Conservation (phyloP, 495 filamentous ascomycete genomes). For the Aspergillus haitiensis region DNA sequence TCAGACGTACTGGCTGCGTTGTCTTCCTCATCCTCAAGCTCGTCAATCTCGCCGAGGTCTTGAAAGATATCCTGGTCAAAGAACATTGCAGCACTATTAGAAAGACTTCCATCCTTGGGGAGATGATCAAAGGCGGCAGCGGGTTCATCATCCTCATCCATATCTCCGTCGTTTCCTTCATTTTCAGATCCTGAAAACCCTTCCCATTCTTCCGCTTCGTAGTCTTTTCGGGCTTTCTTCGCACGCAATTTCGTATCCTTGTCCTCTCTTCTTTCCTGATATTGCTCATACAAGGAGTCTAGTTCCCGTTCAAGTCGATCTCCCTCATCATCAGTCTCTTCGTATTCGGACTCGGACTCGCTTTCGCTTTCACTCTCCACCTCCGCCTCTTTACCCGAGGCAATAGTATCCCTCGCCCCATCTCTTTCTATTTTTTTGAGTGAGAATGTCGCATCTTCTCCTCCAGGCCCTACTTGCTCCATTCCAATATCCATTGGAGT, state of each 20-base stretch:
- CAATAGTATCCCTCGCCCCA: conserved; percentile 66
- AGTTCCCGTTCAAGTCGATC: conserved; percentile 81
- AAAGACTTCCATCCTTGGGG: conserved; percentile 56
- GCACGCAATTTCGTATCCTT: conserved; percentile 82
- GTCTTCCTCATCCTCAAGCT: conserved; percentile 30
- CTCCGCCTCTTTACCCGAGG: conserved; percentile 72
- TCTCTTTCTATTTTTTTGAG: conserved; percentile 77
- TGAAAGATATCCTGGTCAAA: conserved; percentile 97
- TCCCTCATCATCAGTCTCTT: conserved; percentile 73
- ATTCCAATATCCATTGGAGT: conserved; percentile 94
- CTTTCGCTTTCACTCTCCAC: conserved; percentile 59
- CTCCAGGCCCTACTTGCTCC: conserved; percentile 78
- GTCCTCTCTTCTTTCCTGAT: conserved; percentile 75
- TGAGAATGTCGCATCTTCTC: conserved; percentile 78
- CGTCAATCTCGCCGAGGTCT: conserved; percentile 59
- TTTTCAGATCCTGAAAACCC: conserved; percentile 74
- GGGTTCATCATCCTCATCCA: conserved; percentile 57
- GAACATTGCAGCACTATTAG: conserved; percentile 80
- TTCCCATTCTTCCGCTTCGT: conserved; percentile 85
- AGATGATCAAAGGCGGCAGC: conserved; percentile 45
- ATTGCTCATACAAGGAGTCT: conserved; percentile 81
- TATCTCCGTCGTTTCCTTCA: conserved; percentile 52
- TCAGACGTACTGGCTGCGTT: conserved; percentile 6
- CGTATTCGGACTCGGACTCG: conserved; percentile 57
- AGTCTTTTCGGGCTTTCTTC: conserved; percentile 81